A percentile compares a stretch with the other conserved stretches of the same genome.
Conservation (phyloP, 306 rosid genomes). For the Elaeagnus macrophylla region DNA sequence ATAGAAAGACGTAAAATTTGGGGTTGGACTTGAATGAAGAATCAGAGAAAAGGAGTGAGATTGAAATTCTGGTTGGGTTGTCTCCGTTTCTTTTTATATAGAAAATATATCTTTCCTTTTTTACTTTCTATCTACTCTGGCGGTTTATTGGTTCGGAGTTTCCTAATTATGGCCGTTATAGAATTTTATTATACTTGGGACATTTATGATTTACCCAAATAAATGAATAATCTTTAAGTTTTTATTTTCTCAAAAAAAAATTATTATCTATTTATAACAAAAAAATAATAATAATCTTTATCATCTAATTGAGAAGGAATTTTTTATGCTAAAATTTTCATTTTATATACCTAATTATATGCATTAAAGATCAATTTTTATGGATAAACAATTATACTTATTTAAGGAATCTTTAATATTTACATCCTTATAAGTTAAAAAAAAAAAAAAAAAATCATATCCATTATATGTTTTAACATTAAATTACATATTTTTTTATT, state of each 20-base stretch:
- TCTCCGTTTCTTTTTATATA: background rate
- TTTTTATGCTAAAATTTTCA: no score
- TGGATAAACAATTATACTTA: no score
- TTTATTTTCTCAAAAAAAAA: background rate
- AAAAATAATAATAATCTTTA: background rate
- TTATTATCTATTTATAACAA: background rate
- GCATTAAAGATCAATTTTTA: no score
- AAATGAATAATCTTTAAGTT: background rate
- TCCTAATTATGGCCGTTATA: constrained; percentile 14
- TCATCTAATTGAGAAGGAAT: background rate
- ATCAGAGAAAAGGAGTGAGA: constrained; percentile 31
- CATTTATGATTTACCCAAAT: background rate
- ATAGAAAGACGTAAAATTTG: constrained; percentile 4
- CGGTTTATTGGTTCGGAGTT: constrained; percentile 12
- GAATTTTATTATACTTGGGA: background rate
- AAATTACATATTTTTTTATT: no score
- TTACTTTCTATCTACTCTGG: background rate
- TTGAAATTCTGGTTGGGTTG: constrained; percentile 10
- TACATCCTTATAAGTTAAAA: no score
- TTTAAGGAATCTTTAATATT: no score
- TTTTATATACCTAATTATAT: no score
- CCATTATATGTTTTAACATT: no score
- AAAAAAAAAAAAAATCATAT: no score
- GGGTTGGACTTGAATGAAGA: constrained; percentile 17
- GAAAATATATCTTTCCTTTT: background rate